Evolutionary conservation across 148 eudicot species (phyloP).

Genomic region (Linanthus parryae): DNA sequence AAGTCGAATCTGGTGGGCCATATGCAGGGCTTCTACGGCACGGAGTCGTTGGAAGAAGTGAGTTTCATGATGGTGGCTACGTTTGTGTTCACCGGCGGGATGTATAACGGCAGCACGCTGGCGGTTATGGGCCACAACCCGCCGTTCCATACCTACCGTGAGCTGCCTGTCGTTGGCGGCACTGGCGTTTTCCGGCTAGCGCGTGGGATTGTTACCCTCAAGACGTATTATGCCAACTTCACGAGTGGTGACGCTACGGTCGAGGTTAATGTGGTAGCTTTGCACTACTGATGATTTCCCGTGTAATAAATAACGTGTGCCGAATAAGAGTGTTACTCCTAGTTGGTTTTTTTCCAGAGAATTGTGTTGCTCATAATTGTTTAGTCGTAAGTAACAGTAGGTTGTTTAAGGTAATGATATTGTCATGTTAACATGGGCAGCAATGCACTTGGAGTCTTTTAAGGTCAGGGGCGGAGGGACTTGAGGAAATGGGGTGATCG

Average conservation of each 20-base stretch:
- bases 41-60: not conserved
- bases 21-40: not conserved
- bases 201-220: conserved; percentile 1
- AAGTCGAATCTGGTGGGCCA: not conserved
- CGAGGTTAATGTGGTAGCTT: not conserved
- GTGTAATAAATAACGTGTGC: too few species aligned
- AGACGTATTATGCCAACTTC: not conserved
- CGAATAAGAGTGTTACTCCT: too few species aligned
- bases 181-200: conserved; percentile 5
- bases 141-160: not conserved
- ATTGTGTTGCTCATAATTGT: too few species aligned
- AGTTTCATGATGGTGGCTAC: not conserved
- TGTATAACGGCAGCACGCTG: conserved; percentile 1
- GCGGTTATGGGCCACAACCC: not conserved
- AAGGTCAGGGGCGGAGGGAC: too few species aligned
- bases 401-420: too few species aligned
- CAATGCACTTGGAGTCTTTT: too few species aligned
- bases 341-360: too few species aligned
- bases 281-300: conserved; percentile 6
- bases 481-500: too few species aligned
- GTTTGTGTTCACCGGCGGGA: not conserved
- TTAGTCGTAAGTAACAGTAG: too few species aligned
- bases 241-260: not conserved
- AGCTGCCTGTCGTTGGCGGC: conserved; percentile 7
- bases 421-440: too few species aligned